Evolutionary conservation across 2,329 filamentous ascomycete species (phyloP).

Genomic region (Colletotrichum sp.): DNA sequence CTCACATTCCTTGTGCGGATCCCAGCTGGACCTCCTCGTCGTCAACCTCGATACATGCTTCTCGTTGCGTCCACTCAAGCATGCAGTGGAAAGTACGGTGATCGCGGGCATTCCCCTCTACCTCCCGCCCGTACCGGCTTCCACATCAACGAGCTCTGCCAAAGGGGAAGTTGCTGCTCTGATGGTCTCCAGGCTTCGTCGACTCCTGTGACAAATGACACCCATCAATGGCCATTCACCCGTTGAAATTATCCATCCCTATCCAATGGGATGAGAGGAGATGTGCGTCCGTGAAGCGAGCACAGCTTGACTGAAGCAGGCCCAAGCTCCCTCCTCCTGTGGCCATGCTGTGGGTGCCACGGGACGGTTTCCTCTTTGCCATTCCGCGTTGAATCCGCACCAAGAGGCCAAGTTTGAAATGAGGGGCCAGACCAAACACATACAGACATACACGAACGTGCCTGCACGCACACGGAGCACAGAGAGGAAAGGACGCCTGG

Average conservation of each 20-base stretch:
- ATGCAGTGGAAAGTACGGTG: neutral
- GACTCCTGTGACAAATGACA: neutral
- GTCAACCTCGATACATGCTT: neutral
- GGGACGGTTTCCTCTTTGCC: neutral
- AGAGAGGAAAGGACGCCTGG: neutral
- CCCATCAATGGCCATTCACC: neutral
- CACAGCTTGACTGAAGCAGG: neutral
- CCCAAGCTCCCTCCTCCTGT: neutral
- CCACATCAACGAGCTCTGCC: neutral
- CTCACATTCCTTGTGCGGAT: neutral
- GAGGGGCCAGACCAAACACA: neutral
- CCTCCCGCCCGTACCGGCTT: neutral
- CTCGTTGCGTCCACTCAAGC: neutral
- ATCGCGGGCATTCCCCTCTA: neutral
- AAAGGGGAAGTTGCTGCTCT: neutral
- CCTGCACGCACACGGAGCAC: neutral
- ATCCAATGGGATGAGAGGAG: neutral
- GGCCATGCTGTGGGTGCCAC: neutral
- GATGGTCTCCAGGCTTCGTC: neutral
- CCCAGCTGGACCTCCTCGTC: neutral
- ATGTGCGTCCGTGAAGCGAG: neutral
- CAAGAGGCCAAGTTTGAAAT: neutral
- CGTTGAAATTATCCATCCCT: no score
- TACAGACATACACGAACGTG: neutral
- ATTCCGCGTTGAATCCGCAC: neutral